These are phyloP conservation scores for Pichia cephalocereana DNA, from an alignment of 805 yeast genomes.

Conservation along the genomic window DNA sequence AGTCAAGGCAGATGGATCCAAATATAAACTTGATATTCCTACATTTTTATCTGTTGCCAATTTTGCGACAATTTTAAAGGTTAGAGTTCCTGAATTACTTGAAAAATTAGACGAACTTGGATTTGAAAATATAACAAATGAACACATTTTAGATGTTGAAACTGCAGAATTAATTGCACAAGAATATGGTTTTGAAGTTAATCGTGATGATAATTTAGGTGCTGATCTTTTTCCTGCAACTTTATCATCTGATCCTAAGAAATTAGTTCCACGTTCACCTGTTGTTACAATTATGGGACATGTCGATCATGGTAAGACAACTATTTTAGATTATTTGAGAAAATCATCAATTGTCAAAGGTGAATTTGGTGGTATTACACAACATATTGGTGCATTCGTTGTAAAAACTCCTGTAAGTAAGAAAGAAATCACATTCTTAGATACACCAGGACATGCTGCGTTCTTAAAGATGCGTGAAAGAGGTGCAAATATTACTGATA, in stretches of 20 bases:
- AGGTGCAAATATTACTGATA: constrained; percentile 91
- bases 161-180: constrained; percentile 82
- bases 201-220: constrained; percentile 46
- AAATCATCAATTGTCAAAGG: constrained; percentile 74
- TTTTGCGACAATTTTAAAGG: constrained; percentile 60
- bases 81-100: constrained; percentile 53
- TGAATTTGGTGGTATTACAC: constrained; percentile 96
- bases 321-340: constrained; percentile 78
- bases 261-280: constrained; percentile 69
- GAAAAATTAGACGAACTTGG: constrained; percentile 58
- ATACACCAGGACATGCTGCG: constrained; percentile 98
- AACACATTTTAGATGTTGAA: constrained; percentile 77
- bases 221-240: constrained; percentile 53
- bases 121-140: constrained; percentile 59
- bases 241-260: constrained; percentile 35
- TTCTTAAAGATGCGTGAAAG: constrained; percentile 93
- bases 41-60: constrained; percentile 72
- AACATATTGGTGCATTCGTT: constrained; percentile 95
- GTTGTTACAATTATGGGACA: constrained; percentile 98
- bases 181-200: constrained; percentile 70
- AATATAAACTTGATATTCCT: constrained; percentile 43
- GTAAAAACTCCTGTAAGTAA: constrained; percentile 70
- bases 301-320: constrained; percentile 97
- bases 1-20: constrained; percentile 5
- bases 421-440: constrained; percentile 77